These are phyloP conservation scores for Tolypocladium endophyticum DNA, from an alignment of 2,329 filamentous ascomycete species.

Conservation along the genomic window DNA sequence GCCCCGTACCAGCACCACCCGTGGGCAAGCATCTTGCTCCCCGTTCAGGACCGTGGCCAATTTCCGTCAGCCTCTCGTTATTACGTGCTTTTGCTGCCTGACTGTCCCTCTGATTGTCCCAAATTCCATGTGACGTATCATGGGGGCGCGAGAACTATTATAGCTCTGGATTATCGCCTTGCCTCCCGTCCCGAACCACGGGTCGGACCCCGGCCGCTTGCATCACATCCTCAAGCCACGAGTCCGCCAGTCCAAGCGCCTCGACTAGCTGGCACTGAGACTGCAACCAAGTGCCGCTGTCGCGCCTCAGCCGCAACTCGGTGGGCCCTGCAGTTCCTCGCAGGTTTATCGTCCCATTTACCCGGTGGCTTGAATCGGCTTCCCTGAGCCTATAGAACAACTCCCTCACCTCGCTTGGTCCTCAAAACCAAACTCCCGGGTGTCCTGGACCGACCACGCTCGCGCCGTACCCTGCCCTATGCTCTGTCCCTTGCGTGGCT, in stretches of 20 bases:
- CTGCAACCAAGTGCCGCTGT: neutral
- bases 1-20: neutral
- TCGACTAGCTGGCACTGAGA: neutral
- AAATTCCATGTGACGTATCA: no score
- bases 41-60: neutral
- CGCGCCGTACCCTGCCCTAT: neutral
- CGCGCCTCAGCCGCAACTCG: neutral
- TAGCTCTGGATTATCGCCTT: neutral
- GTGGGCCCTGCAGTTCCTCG: neutral
- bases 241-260: neutral
- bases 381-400: neutral
- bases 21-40: neutral
- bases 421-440: neutral
- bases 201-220: neutral
- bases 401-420: neutral
- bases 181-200: neutral
- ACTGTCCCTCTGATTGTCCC: neutral
- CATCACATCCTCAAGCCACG: neutral
- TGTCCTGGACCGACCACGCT: neutral
- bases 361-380: neutral
- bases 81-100: neutral
- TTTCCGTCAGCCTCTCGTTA: neutral
- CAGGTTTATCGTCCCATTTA: neutral
- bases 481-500: neutral
- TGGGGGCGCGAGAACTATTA: neutral